Conservation (phyloP, 2,329 filamentous ascomycete species). For the Nigrospora oryzae region DNA sequence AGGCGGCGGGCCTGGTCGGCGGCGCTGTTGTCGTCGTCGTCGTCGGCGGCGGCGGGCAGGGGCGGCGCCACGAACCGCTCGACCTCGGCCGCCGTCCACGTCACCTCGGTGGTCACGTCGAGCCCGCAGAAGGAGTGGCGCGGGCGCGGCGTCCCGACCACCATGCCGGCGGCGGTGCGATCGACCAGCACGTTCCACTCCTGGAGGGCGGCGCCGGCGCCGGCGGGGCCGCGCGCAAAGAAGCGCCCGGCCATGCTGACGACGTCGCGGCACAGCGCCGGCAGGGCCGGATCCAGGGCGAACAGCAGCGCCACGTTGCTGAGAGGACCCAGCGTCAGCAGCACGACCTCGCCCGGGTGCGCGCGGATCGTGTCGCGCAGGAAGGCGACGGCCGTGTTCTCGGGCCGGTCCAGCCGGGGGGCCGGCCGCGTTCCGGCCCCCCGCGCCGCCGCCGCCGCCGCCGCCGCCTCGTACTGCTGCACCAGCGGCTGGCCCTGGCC, state of each 20-base stretch:
- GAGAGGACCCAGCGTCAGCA: constrained; percentile 4
- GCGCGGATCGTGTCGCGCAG: constrained; percentile 1
- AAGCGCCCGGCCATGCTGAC: constrained; percentile 5
- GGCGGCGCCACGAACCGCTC: neutral
- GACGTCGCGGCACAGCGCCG: constrained; percentile 1
- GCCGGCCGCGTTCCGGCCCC: too few species aligned
- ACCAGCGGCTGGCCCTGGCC: constrained; percentile 1
- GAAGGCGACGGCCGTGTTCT: constrained; percentile 5
- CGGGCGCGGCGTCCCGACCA: neutral
- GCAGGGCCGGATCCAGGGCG: constrained; percentile 3
- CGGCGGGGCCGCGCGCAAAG: neutral
- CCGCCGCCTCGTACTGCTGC: neutral
- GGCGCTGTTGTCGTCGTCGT: too few species aligned
- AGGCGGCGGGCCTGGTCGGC: neutral
- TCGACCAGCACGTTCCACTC: constrained; percentile 5
- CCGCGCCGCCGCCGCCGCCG: too few species aligned
- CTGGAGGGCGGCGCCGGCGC: neutral
- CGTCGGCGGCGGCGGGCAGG: too few species aligned
- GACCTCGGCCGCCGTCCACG: neutral
- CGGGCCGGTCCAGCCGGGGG: neutral
- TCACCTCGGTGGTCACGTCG: constrained; percentile 3
- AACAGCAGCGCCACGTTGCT: constrained; percentile 4
- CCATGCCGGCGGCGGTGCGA: constrained; percentile 3
- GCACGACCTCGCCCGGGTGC: constrained; percentile 3
- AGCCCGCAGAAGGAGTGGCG: constrained; percentile 4